Evolutionary conservation across 2,329 filamentous ascomycete species (phyloP).

Genomic region (Neophaeococcomyces aloes): DNA sequence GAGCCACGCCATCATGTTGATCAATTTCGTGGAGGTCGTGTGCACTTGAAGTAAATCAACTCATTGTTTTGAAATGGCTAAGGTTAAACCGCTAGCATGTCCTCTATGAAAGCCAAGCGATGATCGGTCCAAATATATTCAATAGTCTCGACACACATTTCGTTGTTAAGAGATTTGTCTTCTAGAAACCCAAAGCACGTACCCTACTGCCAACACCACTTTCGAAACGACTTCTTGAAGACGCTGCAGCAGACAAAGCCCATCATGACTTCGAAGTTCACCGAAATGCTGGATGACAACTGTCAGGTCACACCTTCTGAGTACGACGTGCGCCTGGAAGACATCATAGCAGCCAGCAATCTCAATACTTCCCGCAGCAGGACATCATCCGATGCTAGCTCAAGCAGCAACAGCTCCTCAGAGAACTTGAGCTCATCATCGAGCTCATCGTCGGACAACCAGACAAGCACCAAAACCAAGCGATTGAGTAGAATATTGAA

Average conservation of each 20-base stretch:
- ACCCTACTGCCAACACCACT: too few relatives aligned
- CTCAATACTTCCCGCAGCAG: conserved; percentile 15
- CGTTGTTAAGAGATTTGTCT: too few relatives aligned
- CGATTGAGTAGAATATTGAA: conserved; percentile 4
- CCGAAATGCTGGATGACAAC: conserved; percentile 34
- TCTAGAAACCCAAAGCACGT: too few relatives aligned
- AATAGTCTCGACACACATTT: too few relatives aligned
- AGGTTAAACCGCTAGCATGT: too few relatives aligned
- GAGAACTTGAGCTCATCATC: conserved; percentile 23
- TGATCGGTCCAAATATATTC: too few relatives aligned
- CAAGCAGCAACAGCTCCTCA: conserved; percentile 27
- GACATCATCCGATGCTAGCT: conserved; percentile 28
- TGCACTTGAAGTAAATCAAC: background rate
- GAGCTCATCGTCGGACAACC: conserved; percentile 9
- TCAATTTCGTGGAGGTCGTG: background rate
- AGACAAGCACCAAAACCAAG: background rate
- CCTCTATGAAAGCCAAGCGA: too few relatives aligned
- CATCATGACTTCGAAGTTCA: conserved; percentile 31
- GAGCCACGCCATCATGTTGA: background rate
- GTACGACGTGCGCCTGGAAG: conserved; percentile 34
- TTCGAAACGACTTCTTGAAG: too few relatives aligned
- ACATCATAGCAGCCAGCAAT: conserved; percentile 33
- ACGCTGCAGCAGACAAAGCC: too few relatives aligned
- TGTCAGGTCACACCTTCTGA: conserved; percentile 27
- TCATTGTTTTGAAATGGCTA: too few relatives aligned